Percentiles rank a stretch among this genome's conserved stretches.
Evolutionary conservation across 2,329 filamentous ascomycete species (phyloP).

Genomic region (Aspergillus persii): DNA sequence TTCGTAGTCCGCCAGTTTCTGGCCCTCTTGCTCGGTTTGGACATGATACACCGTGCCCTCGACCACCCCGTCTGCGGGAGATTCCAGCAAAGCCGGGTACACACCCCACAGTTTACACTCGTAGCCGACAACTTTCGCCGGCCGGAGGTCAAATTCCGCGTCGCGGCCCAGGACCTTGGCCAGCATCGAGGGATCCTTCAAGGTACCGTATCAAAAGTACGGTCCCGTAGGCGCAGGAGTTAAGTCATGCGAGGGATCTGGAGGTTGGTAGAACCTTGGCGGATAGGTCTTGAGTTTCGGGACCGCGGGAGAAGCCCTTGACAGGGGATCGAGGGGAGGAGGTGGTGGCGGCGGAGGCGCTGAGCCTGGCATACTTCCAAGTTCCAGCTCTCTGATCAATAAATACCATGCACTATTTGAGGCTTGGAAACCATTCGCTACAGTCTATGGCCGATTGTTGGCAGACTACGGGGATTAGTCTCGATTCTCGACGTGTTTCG

Average conservation of each 20-base stretch:
- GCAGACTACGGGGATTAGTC: too few relatives aligned
- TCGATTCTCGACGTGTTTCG: too few relatives aligned
- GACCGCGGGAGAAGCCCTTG: constrained; percentile 11
- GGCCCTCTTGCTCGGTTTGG: constrained; percentile 14
- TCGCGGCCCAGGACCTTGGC: constrained; percentile 20
- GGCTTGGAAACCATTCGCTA: too few relatives aligned
- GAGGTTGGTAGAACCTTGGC: constrained; percentile 6
- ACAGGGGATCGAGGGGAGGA: constrained; percentile 1
- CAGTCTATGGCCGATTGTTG: too few relatives aligned
- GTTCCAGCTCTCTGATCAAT: too few relatives aligned
- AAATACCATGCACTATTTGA: too few relatives aligned
- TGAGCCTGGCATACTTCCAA: neutral
- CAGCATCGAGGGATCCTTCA: constrained; percentile 29
- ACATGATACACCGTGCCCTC: constrained; percentile 25
- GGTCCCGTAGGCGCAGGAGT: constrained; percentile 18
- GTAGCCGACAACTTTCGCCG: constrained; percentile 23
- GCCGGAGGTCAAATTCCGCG: constrained; percentile 15
- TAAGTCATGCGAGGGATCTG: constrained; percentile 2
- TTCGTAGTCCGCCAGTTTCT: constrained; percentile 24
- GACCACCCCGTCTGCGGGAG: constrained; percentile 16
- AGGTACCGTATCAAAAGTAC: constrained; percentile 40
- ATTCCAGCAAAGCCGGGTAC: constrained; percentile 26
- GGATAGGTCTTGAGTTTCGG: constrained; percentile 9
- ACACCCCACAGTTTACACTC: constrained; percentile 29
- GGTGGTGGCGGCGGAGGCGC: constrained; percentile 1